Evolutionary conservation across 2,329 filamentous ascomycete species (phyloP).

Genomic region (Diaporthe batatas): DNA sequence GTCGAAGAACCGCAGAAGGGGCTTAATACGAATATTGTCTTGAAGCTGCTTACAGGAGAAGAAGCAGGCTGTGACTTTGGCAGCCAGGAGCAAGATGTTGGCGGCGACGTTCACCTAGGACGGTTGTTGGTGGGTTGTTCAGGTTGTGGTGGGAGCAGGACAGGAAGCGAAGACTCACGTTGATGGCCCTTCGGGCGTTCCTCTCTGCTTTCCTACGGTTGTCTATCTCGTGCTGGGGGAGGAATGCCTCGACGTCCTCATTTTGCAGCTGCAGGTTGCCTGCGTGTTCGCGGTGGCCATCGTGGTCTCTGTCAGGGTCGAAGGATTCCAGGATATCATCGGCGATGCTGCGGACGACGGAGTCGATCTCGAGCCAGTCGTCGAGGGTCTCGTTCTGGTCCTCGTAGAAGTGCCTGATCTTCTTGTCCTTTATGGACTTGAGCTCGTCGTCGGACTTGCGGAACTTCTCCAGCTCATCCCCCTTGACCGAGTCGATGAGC

Average conservation of each 20-base stretch:
- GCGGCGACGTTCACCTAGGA: slow-evolving; percentile 42
- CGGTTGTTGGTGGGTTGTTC: background rate
- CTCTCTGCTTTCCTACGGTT: slow-evolving; percentile 59
- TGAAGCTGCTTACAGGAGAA: slow-evolving; percentile 35
- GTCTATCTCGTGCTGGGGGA: slow-evolving; percentile 67
- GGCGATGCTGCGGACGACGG: slow-evolving; percentile 64
- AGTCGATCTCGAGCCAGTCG: slow-evolving; percentile 66
- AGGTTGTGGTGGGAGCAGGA: background rate
- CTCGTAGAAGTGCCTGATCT: slow-evolving; percentile 66
- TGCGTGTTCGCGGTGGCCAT: slow-evolving; percentile 66
- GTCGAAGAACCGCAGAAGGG: too few relatives aligned
- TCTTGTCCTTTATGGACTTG: slow-evolving; percentile 65
- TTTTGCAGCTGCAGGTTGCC: slow-evolving; percentile 62
- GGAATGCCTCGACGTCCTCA: slow-evolving; percentile 66
- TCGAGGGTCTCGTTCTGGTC: slow-evolving; percentile 66
- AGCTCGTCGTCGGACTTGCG: slow-evolving; percentile 65
- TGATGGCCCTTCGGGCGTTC: slow-evolving; percentile 64
- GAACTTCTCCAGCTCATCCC: slow-evolving; percentile 61
- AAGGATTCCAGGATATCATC: slow-evolving; percentile 73
- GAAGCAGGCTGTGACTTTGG: slow-evolving; percentile 42
- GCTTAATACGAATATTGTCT: too few relatives aligned
- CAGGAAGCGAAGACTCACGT: slow-evolving; percentile 13
- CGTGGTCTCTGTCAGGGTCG: slow-evolving; percentile 69
- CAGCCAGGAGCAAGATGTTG: slow-evolving; percentile 43
- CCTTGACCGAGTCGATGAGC: slow-evolving; percentile 60